A percentile compares a stretch with the other conserved stretches of the same genome.
phyloP scores from a whole-genome alignment of 2,329 filamentous ascomycete species.

The Podosphaera xanthii region DNA sequence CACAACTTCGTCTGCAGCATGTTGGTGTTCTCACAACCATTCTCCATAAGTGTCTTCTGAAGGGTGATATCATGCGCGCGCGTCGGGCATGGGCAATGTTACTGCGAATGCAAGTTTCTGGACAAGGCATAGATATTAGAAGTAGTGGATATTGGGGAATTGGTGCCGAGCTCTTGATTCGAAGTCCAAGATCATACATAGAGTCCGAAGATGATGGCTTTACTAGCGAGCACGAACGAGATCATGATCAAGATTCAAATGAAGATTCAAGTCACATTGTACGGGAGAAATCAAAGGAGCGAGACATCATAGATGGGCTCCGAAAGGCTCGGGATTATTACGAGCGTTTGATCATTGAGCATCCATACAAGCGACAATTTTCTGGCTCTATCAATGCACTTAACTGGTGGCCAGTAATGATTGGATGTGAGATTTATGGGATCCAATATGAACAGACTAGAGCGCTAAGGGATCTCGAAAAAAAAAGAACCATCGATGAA shows the following conservation, averaged over 20 bases:
- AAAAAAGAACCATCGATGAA: conserved; percentile 13
- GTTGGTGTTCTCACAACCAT: conserved; percentile 44
- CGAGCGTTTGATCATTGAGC: conserved; percentile 52
- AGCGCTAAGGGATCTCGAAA: conserved; percentile 20
- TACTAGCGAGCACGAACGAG: conserved; percentile 1
- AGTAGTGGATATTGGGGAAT: conserved; percentile 54
- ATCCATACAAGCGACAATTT: conserved; percentile 40
- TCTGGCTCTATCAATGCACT: conserved; percentile 39
- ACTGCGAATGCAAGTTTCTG: conserved; percentile 33
- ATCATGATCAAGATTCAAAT: not conserved
- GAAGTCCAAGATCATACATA: conserved; percentile 16
- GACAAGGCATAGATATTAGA: conserved; percentile 41
- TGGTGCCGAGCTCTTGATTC: conserved; percentile 64
- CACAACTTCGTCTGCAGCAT: conserved; percentile 26
- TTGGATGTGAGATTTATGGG: conserved; percentile 61
- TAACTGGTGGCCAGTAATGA: conserved; percentile 63
- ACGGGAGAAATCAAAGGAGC: conserved; percentile 4
- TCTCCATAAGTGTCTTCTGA: conserved; percentile 48
- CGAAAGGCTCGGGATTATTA: conserved; percentile 45
- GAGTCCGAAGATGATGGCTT: not conserved
- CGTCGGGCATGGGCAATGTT: conserved; percentile 55
- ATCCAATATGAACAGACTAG: conserved; percentile 34
- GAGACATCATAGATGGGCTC: conserved; percentile 27
- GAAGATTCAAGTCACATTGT: not conserved
- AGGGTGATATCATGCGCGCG: conserved; percentile 48